Evolutionary conservation across 2,329 filamentous ascomycete species (phyloP).

Genomic region (Cercospora janseana): DNA sequence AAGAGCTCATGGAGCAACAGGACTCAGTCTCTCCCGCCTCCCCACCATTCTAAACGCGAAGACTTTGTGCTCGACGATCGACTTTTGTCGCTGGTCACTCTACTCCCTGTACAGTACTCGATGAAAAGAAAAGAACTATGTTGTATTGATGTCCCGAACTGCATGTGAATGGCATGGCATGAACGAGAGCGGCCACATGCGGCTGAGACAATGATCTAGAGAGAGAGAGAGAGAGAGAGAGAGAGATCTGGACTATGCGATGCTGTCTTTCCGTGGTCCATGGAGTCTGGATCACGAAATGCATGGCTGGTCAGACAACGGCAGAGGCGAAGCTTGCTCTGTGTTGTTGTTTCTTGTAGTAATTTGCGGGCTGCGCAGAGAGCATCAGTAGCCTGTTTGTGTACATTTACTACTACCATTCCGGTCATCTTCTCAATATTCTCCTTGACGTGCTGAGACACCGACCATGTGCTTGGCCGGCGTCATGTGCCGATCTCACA

Average conservation of each 20-base stretch:
- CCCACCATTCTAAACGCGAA: constrained; percentile 35
- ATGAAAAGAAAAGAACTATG: constrained; percentile 5
- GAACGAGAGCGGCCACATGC: constrained; percentile 14
- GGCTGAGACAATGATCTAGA: too few relatives aligned
- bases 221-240: neutral
- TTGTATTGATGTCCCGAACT: constrained; percentile 6
- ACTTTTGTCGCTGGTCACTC: constrained; percentile 17
- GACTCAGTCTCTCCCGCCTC: constrained; percentile 49
- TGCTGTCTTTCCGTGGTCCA: neutral
- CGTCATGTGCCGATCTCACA: constrained; percentile 3
- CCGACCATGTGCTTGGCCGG: neutral
- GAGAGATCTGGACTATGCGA: neutral
- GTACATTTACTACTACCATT: constrained; percentile 18
- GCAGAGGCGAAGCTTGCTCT: neutral
- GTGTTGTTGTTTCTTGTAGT: constrained; percentile 6
- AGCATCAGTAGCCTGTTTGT: constrained; percentile 8
- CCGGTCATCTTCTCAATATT: neutral
- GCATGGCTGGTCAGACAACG: constrained; percentile 11
- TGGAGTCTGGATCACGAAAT: constrained; percentile 8
- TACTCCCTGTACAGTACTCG: constrained; percentile 30
- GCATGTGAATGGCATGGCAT: constrained; percentile 9
- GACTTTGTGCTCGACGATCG: neutral
- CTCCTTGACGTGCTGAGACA: too few relatives aligned
- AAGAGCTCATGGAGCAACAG: constrained; percentile 85
- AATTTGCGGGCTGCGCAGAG: constrained; percentile 9